Evolutionary conservation across 2,329 filamentous ascomycete species (phyloP), one percentile per base, ranked within the genome.

Genomic region (Colletotrichum spaethianum): DNA sequence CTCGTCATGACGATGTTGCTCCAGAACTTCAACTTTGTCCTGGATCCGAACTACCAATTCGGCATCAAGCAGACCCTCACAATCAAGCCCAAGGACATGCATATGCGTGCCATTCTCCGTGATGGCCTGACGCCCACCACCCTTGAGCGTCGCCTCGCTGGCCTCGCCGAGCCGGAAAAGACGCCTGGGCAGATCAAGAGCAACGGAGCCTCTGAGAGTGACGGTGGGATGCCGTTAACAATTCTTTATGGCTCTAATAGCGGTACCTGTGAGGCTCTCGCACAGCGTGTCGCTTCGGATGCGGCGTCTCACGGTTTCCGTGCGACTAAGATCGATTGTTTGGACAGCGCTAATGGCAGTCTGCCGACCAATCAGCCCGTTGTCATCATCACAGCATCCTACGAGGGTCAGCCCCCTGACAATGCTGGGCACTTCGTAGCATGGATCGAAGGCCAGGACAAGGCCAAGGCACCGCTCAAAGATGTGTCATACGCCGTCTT

Each of bases 211-310:
- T 28, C 20, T 12, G 20, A 48, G 6, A 55, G 8, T 55, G 63
- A 52, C 52, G 67, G 67, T 33, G 79, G 79, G 1, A 82, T 80
- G 71, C 82, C 81, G 0, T 78, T 94, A 75, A 87, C 86, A 20
- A 87, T 94, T 36, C 85, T 91, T n/a, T 94, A 92, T 75, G 92
- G 92, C 3, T 91, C 90, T 31, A 93, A 93, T 76, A 89, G 88
- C 0, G 92, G 92, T 0, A 94, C 92, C 1, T 94, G 92, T 78
- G 90, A 93, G 78, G 84, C 89, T 0, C 85, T 93, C 55, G 91
- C 92, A 0, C 87, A 91, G 66, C 84, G 86, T 11, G 79, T 93
- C 2, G 89, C 89, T 0, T 83, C 85, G 8, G 86, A 89, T 75
- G 90, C 91, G 0, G 76, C 82, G 4, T 79, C 79, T 2, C 87